A percentile compares a stretch with the other conserved stretches of the same genome.
phyloP scores from a whole-genome alignment of 1,284 basidiomycete genomes.

The Marasmius tenuissimus region DNA sequence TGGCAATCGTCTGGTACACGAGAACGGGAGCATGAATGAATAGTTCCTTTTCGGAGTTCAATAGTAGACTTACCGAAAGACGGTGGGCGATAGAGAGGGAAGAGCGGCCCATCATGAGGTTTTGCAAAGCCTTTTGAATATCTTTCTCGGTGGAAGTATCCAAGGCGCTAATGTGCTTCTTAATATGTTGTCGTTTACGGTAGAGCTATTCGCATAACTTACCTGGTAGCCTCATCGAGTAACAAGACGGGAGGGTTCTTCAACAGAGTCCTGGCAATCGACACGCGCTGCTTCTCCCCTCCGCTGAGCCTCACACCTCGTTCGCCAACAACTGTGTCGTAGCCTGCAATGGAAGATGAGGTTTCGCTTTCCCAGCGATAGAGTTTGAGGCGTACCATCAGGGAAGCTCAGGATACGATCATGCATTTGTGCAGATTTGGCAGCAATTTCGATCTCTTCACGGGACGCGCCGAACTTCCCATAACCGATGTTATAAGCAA shows the following conservation, averaged over 20 bases:
- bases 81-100: slow-evolving; percentile 81
- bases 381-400: slow-evolving; percentile 44
- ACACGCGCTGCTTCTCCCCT: slow-evolving; percentile 85
- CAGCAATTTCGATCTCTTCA: slow-evolving; percentile 73
- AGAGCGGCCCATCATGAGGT: slow-evolving; percentile 68
- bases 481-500: slow-evolving; percentile 77
- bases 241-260: slow-evolving; percentile 86
- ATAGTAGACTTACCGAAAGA: slow-evolving; percentile 59
- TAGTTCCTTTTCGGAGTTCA: slow-evolving; percentile 7
- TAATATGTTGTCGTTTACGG: background rate
- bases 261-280: slow-evolving; percentile 83
- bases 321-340: slow-evolving; percentile 80
- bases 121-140: slow-evolving; percentile 81
- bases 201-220: slow-evolving; percentile 8
- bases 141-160: slow-evolving; percentile 85
- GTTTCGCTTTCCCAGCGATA: background rate
- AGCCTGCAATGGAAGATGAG: slow-evolving; percentile 32
- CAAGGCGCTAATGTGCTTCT: slow-evolving; percentile 52
- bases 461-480: slow-evolving; percentile 67
- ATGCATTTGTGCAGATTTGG: slow-evolving; percentile 80
- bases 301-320: slow-evolving; percentile 78
- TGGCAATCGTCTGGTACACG: slow-evolving; percentile 63
- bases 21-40: slow-evolving; percentile 17
- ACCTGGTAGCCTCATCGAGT: slow-evolving; percentile 82
- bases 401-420: slow-evolving; percentile 79